Conservation (phyloP, 257 asterid species). For the Hygrophila difformis region DNA sequence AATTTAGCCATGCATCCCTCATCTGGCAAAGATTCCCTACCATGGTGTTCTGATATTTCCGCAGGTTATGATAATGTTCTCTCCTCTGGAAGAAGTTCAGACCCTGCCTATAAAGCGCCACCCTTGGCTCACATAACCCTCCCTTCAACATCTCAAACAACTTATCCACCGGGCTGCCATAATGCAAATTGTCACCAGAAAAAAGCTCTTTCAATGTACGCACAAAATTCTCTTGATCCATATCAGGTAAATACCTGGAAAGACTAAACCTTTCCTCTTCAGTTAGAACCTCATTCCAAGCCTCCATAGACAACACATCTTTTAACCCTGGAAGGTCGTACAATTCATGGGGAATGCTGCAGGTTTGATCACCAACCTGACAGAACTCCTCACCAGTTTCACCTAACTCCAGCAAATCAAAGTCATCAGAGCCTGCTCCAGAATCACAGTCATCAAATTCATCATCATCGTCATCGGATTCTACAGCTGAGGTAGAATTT, state of each 20-base stretch:
- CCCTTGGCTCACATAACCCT: constrained; percentile 94
- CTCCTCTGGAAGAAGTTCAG: constrained; percentile 62
- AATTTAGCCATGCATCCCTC: constrained; percentile 87
- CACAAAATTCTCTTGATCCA: constrained; percentile 85
- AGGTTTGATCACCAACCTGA: constrained; percentile 80
- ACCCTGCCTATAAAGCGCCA: constrained; percentile 94
- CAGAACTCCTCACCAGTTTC: constrained; percentile 92
- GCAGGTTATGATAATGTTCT: constrained; percentile 78
- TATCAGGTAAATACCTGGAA: constrained; percentile 79
- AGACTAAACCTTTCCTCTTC: constrained; percentile 86
- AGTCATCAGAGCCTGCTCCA: constrained; percentile 96
- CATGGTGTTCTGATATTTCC: constrained; percentile 69
- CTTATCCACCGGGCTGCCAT: constrained; percentile 67
- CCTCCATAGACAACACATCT: constrained; percentile 84
- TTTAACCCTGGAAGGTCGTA: constrained; percentile 76
- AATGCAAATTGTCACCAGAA: constrained; percentile 69
- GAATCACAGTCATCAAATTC: constrained; percentile 95
- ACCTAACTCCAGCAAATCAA: constrained; percentile 83
- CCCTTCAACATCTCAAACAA: constrained; percentile 88
- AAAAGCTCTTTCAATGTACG: constrained; percentile 70
- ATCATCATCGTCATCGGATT: constrained; percentile 82
- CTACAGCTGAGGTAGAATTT: constrained; percentile 40
- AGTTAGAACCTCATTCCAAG: constrained; percentile 81
- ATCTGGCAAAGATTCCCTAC: constrained; percentile 81
- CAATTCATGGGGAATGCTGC: constrained; percentile 84